Evolutionary conservation across 768 basidiomycete genomes (phyloP).

Genomic region (Pholiota conissans): DNA sequence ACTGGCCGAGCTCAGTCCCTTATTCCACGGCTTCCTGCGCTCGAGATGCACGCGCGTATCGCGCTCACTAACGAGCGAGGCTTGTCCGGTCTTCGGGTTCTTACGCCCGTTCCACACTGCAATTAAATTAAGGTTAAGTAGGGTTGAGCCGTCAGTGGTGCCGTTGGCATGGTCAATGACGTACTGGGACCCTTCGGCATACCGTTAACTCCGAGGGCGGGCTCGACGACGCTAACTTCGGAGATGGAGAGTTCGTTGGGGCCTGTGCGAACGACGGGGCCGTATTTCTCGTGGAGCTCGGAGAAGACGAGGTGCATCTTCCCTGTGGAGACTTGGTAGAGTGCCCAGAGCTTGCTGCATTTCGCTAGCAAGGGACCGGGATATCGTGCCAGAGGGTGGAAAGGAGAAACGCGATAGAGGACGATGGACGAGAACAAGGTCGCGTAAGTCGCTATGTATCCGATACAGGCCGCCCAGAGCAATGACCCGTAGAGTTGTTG

Average conservation of each 20-base stretch:
- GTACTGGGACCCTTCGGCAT: conserved; percentile 42
- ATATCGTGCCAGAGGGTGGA: conserved; percentile 28
- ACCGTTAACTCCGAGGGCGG: conserved; percentile 36
- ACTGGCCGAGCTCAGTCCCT: conserved; percentile 1
- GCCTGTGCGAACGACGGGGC: conserved; percentile 57
- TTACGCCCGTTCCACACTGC: conserved; percentile 31
- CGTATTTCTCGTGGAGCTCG: conserved; percentile 51
- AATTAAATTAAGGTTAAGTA: conserved; percentile 11
- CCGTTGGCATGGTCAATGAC: conserved; percentile 12
- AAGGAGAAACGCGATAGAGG: conserved; percentile 3
- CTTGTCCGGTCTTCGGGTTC: conserved; percentile 3
- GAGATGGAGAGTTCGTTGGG: conserved; percentile 14
- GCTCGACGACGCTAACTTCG: conserved; percentile 28
- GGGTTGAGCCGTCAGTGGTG: background rate
- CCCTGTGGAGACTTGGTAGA: conserved; percentile 32
- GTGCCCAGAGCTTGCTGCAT: conserved; percentile 38
- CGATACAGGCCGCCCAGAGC: background rate
- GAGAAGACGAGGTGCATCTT: conserved; percentile 43
- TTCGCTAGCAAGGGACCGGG: conserved; percentile 45
- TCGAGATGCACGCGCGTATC: conserved; percentile 4
- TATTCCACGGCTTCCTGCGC: conserved; percentile 8
- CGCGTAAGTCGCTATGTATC: background rate
- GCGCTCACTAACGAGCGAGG: conserved; percentile 2
- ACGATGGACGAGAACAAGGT: background rate
- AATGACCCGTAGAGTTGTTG: background rate